phyloP scores from a whole-genome alignment of 2,329 filamentous ascomycete genomes.

The Nectriaceae sp. region DNA sequence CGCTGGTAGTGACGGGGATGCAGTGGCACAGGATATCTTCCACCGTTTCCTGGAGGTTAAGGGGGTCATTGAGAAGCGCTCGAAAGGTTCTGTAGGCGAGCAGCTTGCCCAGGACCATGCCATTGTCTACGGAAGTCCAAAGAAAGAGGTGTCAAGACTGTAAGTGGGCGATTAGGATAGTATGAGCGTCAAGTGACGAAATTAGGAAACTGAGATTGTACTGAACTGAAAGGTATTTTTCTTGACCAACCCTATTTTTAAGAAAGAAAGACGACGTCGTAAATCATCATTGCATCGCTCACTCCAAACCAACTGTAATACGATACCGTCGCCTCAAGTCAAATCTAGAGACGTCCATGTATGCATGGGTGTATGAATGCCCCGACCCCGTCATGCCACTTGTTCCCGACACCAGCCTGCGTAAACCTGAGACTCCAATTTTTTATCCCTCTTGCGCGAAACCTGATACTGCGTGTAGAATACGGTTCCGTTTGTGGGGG shows the following conservation, averaged over 20 bases:
- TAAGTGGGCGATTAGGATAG: slow-evolving; percentile 15
- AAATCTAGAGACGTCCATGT: background rate
- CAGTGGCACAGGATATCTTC: slow-evolving; percentile 41
- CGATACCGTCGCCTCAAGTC: no score
- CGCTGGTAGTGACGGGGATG: slow-evolving; percentile 37
- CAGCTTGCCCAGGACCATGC: slow-evolving; percentile 33
- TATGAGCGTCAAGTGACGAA: background rate
- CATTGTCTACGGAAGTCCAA: slow-evolving; percentile 38
- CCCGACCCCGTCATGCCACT: slow-evolving; percentile 6
- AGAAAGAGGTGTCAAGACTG: slow-evolving; percentile 21
- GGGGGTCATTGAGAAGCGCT: slow-evolving; percentile 15
- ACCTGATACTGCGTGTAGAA: background rate
- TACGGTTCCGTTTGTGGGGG: background rate
- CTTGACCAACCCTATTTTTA: background rate
- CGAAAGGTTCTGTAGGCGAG: slow-evolving; percentile 21
- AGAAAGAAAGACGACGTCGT: background rate
- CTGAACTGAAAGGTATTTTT: background rate
- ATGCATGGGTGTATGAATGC: slow-evolving; percentile 6
- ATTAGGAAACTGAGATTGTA: background rate
- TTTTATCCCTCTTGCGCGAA: slow-evolving; percentile 7
- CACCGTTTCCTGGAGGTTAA: slow-evolving; percentile 39
- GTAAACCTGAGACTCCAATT: slow-evolving; percentile 7
- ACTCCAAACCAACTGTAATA: no score
- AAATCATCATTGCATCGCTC: no score
- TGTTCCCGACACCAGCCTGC: slow-evolving; percentile 8